phyloP scores from a whole-genome alignment of 371 early-diverging fungal species.

The Blakeslea trispora region DNA sequence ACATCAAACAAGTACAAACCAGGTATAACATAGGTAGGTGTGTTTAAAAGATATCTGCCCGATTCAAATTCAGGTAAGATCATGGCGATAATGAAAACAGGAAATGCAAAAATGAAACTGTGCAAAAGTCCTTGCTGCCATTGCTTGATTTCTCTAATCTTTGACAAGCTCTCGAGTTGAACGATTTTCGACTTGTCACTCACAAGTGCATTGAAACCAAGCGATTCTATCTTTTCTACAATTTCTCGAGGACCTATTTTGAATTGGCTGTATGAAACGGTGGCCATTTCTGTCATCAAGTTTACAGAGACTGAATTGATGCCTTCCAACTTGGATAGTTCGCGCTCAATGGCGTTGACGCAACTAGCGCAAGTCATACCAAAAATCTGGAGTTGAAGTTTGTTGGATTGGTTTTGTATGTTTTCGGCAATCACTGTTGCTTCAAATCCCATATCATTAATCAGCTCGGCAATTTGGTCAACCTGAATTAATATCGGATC shows the following conservation, averaged over 20 bases:
- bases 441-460: slow-evolving; percentile 85
- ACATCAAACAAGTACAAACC: slow-evolving; percentile 69
- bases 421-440: slow-evolving; percentile 51
- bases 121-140: slow-evolving; percentile 73
- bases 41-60: slow-evolving; percentile 47
- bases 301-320: slow-evolving; percentile 72
- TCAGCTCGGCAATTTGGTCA: slow-evolving; percentile 56
- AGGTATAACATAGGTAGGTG: slow-evolving; percentile 45
- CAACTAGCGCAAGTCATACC: slow-evolving; percentile 93
- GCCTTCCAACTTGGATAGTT: slow-evolving; percentile 60
- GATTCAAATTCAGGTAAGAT: slow-evolving; percentile 69
- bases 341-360: slow-evolving; percentile 74
- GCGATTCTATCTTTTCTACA: slow-evolving; percentile 73
- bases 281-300: slow-evolving; percentile 72
- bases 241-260: slow-evolving; percentile 77
- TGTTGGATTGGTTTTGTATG: slow-evolving; percentile 22
- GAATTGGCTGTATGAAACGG: slow-evolving; percentile 65
- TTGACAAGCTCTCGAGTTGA: slow-evolving; percentile 88
- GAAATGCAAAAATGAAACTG: slow-evolving; percentile 73
- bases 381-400: slow-evolving; percentile 73
- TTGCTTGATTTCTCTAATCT: slow-evolving; percentile 83
- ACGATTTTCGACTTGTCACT: slow-evolving; percentile 57
- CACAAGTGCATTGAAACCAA: slow-evolving; percentile 88
- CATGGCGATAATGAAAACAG: slow-evolving; percentile 87
- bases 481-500: neutral